A percentile compares a stretch with the other conserved stretches of the same genome.
Conservation (phyloP, 257 asterid species). For the Striga asiatica region DNA sequence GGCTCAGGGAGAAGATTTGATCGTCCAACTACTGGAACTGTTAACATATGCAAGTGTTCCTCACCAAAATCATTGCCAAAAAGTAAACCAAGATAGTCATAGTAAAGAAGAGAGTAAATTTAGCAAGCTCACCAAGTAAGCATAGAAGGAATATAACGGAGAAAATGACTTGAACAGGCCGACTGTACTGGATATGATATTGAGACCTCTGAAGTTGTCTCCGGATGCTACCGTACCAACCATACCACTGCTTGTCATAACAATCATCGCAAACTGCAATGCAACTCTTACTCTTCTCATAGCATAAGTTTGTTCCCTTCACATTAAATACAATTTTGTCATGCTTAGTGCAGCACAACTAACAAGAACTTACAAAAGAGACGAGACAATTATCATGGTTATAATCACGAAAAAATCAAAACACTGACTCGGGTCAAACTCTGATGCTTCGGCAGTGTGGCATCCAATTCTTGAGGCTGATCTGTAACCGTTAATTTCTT, state of each 20-base stretch:
- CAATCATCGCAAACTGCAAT: slow-evolving; percentile 56
- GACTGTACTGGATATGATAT: slow-evolving; percentile 68
- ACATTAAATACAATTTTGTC: slow-evolving; percentile 9
- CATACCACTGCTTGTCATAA: slow-evolving; percentile 56
- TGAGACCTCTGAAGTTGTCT: slow-evolving; percentile 91
- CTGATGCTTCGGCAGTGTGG: slow-evolving; percentile 41
- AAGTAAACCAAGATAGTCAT: neutral
- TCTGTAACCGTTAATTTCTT: slow-evolving; percentile 54
- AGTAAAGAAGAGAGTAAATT: neutral
- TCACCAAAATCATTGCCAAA: neutral
- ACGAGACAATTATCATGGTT: no score
- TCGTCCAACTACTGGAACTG: no score
- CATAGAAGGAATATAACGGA: slow-evolving; percentile 45
- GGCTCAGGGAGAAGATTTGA: no score
- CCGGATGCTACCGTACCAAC: slow-evolving; percentile 72
- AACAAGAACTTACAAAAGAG: neutral
- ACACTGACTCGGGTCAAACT: slow-evolving; percentile 47
- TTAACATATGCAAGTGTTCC: no score
- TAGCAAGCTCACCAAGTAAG: slow-evolving; percentile 59
- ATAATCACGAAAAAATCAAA: neutral
- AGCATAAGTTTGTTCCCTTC: slow-evolving; percentile 47
- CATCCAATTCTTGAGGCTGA: slow-evolving; percentile 37
- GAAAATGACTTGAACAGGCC: slow-evolving; percentile 52
- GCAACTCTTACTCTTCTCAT: slow-evolving; percentile 61
- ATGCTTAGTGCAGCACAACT: slow-evolving; percentile 3